Conservation (phyloP, 2,329 filamentous ascomycete genomes). For the Alternaria sp. region DNA sequence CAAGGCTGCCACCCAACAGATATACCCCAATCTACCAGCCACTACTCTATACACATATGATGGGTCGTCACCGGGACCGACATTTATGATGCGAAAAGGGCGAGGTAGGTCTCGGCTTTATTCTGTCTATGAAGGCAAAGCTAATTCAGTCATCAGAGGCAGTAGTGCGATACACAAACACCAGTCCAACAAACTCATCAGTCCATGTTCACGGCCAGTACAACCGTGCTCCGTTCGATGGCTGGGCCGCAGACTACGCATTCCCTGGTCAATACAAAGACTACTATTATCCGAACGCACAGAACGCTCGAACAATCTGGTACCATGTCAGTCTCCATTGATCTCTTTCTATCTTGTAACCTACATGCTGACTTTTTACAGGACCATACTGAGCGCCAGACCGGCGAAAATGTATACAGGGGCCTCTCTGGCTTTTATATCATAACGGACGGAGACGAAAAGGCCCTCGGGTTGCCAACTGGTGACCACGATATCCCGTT, state of each 20-base stretch:
- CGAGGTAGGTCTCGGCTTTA: conserved; percentile 30
- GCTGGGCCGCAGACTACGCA: conserved; percentile 63
- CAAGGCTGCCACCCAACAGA: conserved; percentile 48
- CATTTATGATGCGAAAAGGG: conserved; percentile 57
- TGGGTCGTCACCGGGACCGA: conserved; percentile 62
- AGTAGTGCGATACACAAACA: conserved; percentile 62
- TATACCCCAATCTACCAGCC: conserved; percentile 52
- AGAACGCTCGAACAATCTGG: conserved; percentile 62
- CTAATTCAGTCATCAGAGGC: conserved; percentile 48
- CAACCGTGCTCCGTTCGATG: conserved; percentile 56
- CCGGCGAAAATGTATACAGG: conserved; percentile 62
- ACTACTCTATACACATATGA: conserved; percentile 59
- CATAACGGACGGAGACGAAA: conserved; percentile 58
- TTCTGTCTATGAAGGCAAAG: neutral
- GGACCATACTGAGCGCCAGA: conserved; percentile 52
- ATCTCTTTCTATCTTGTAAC: conserved; percentile 10
- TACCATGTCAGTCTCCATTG: conserved; percentile 56
- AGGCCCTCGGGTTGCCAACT: conserved; percentile 57
- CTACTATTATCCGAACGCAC: conserved; percentile 66
- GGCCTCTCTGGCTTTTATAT: conserved; percentile 65
- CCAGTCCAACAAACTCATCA: conserved; percentile 52
- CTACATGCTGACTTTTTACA: conserved; percentile 9
- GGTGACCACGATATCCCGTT: conserved; percentile 63
- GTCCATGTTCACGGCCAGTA: conserved; percentile 64
- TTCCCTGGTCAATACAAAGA: conserved; percentile 63